Evolutionary conservation across 495 filamentous ascomycete species (phyloP), one percentile per base, ranked within the genome.

Genomic region (Schizothecium vesticola): DNA sequence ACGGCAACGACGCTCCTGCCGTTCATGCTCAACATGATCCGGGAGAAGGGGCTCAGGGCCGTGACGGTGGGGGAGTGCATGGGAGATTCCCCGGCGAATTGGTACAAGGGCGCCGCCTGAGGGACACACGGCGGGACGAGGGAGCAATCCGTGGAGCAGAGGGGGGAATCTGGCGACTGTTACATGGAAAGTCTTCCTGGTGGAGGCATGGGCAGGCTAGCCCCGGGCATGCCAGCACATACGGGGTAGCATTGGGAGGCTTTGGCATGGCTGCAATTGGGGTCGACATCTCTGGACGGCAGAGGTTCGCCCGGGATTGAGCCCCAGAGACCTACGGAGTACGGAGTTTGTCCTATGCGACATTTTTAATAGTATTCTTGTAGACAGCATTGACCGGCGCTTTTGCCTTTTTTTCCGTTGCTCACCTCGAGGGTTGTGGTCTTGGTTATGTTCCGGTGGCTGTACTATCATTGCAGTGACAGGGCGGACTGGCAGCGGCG

Each of bases 31-130:
- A 59, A 68, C 1, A 63, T 64, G 51, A 71, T 73, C 10, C 43
- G 60, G 26, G 22, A 67, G 4, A 43, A 60, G 24, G 80, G 80
- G 1, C 78, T 76, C 68, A 65, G 59, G 55, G 72, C 77, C 28
- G 86, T 87, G 24, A 85, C 86, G 26, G 80, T 89, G 60, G 88
- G 88, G 0, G 85, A 89, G 69, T 90, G 88, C 72, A 70, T 90
- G 58, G 82, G 80, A 1, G 86, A 90, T 68, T 80, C 87, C 0
- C 69, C 74, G 12, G 79, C 78, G 21, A 84, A 86, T 68, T 91
- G 89, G 89, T 91, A 89, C 69, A 84, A 85, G 69, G 33, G 43
- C 43, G 43, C 28, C 65, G 64, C 56, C 25, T 72, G 5, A 13
- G 29, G 1, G 23, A 19, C 59, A 21, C 9, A 19, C 36, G 43